Conservation (phyloP, 805 yeast species). For the Metschnikowia borealis region DNA sequence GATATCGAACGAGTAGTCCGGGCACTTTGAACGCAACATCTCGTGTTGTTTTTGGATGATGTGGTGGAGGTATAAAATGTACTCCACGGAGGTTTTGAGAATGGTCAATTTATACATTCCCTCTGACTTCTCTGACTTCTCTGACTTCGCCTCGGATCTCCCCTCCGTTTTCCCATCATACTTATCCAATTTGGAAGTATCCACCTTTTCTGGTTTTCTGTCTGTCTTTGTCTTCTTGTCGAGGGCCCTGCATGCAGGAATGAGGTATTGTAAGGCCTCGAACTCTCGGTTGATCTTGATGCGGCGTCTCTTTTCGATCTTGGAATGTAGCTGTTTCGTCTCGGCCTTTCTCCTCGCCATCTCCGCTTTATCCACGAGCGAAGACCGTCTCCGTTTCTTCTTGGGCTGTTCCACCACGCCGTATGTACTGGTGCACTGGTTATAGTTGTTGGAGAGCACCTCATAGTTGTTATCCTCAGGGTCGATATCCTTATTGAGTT, state of each 20-base stretch:
- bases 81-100: conserved; percentile 78
- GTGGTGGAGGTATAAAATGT: conserved; percentile 65
- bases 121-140: conserved; percentile 32
- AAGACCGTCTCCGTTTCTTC: conserved; percentile 39
- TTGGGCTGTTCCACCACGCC: conserved; percentile 13
- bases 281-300: conserved; percentile 78
- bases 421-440: background rate
- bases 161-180: no score
- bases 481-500: conserved; percentile 41
- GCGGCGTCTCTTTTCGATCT: conserved; percentile 75
- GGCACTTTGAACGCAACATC: conserved; percentile 28
- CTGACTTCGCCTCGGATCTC: no score
- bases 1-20: conserved; percentile 38
- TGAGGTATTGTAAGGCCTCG: conserved; percentile 70
- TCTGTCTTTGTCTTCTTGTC: conserved; percentile 9
- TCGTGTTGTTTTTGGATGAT: conserved; percentile 49
- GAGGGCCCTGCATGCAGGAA: conserved; percentile 71
- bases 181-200: no score
- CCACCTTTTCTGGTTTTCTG: no score
- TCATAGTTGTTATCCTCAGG: conserved; percentile 40
- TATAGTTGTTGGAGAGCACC: conserved; percentile 38
- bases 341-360: conserved; percentile 38
- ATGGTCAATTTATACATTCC: conserved; percentile 81
- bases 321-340: conserved; percentile 56
- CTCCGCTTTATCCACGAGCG: conserved; percentile 38